These are phyloP conservation scores for Chlorella sp. DNA, from an alignment of 139 green algal species.

Conservation along the genomic window DNA sequence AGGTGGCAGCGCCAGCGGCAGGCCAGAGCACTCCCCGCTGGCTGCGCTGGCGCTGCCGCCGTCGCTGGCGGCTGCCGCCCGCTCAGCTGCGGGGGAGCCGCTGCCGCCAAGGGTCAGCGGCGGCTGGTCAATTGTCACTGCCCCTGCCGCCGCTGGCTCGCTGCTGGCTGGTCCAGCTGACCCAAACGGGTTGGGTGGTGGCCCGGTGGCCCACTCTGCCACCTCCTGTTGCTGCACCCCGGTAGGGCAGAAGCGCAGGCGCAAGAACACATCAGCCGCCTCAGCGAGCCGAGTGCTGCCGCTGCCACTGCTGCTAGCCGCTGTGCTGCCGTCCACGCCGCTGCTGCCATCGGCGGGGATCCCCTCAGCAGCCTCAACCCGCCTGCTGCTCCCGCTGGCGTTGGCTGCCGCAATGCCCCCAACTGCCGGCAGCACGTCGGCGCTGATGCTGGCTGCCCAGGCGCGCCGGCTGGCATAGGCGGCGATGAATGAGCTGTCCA, in stretches of 20 bases:
- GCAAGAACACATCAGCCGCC: conserved; percentile 1
- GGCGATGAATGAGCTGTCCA: neutral
- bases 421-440: neutral
- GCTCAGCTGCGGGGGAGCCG: neutral
- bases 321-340: neutral
- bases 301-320: neutral
- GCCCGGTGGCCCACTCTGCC: neutral
- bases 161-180: neutral
- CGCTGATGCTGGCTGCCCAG: conserved; percentile 9
- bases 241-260: conserved; percentile 31
- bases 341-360: neutral
- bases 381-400: neutral
- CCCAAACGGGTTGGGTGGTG: conserved; percentile 7
- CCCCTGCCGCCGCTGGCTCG: neutral
- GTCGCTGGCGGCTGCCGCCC: neutral
- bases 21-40: too few species aligned
- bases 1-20: neutral
- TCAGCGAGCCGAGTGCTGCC: neutral
- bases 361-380: too few species aligned
- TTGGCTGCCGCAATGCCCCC: neutral
- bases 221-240: neutral
- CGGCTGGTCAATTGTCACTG: neutral
- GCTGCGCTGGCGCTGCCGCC: neutral
- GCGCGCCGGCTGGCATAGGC: neutral
- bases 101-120: neutral